Evolutionary conservation across 2,329 filamentous ascomycete species (phyloP), one percentile per base, ranked within the genome.

Genomic region (Ambrosiella cleistominuta): DNA sequence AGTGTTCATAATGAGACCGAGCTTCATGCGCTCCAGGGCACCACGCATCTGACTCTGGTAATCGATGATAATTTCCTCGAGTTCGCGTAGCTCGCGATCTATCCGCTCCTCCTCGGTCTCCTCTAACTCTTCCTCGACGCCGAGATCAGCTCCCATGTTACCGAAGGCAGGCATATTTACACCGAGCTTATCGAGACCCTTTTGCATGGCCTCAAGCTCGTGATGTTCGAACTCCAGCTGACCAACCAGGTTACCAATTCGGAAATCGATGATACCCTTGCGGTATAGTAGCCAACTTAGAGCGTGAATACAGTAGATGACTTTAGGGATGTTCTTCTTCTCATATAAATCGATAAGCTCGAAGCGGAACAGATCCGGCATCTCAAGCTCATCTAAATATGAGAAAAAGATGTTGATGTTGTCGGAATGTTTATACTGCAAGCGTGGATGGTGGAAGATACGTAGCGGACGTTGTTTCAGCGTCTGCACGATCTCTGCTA

Each of bases 261-360:
- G 83, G 69, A 98, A 97, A 66, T 90, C 85, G 44, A 97, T 86
- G 62, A 97, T 88, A 1, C 93, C 91, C 68, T 96, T 93, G 54
- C 93, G 85, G 70, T 88, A 96, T 9, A 98, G 76, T n/a, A 98
- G 77, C 89, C 91, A 98, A 68, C 91, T 97, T 15, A 98, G 75
- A 0, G 93, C 93, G 66, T 98, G 93, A 56, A 98, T 93, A 68
- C 93, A 98, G 72, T 98, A 95, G 62, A 98, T 98, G 67, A 97
- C 94, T 70, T 97, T 98, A 3, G 93, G 93, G 1, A 97, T 94
- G 66, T 98, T 98, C 72, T 98, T 98, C 75, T 97, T 98, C 71
- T 98, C 94, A 73, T 98, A 98, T 11, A 98, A 73, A 70, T 98
- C 93, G 63, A 97, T 95, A 51, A 97, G 76, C 69, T 98, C 93